phyloP scores from a whole-genome alignment of 257 asterid species.

The Ilex aquifolium region DNA sequence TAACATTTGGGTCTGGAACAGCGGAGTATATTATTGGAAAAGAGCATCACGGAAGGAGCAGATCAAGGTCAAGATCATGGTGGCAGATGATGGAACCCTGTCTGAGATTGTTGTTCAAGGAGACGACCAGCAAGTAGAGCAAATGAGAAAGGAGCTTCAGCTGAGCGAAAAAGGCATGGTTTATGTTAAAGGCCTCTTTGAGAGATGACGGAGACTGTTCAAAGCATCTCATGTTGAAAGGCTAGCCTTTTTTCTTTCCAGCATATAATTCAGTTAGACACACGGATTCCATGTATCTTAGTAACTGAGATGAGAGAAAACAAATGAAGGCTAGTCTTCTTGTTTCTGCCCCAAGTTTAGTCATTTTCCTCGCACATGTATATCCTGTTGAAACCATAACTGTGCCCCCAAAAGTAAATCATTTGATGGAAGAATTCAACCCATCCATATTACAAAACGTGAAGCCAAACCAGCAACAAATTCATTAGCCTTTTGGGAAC shows the following conservation, averaged over 20 bases:
- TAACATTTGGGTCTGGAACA: slow-evolving; percentile 22
- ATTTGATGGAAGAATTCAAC: not conserved
- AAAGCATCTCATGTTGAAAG: not conserved
- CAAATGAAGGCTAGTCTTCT: not conserved
- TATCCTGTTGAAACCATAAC: too few species aligned
- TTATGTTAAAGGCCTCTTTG: slow-evolving; percentile 85
- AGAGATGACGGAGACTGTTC: slow-evolving; percentile 35
- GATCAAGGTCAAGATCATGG: slow-evolving; percentile 73
- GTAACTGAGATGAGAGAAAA: not conserved
- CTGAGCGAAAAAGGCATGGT: slow-evolving; percentile 87
- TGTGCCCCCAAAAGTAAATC: too few species aligned
- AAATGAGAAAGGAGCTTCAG: slow-evolving; percentile 82
- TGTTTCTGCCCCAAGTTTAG: not conserved
- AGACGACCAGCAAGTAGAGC: slow-evolving; percentile 82
- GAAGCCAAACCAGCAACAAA: not conserved
- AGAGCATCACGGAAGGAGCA: slow-evolving; percentile 91
- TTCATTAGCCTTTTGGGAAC: too few species aligned
- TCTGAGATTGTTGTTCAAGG: slow-evolving; percentile 80
- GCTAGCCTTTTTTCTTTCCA: not conserved
- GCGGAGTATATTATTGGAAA: slow-evolving; percentile 88
- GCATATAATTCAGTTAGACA: not conserved
- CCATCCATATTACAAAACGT: not conserved
- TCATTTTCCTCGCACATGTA: too few species aligned
- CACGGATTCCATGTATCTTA: not conserved
- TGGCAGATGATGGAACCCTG: slow-evolving; percentile 60